These are phyloP conservation scores for Fusarium setosum DNA, from an alignment of 2,329 filamentous ascomycete species.

Conservation along the genomic window DNA sequence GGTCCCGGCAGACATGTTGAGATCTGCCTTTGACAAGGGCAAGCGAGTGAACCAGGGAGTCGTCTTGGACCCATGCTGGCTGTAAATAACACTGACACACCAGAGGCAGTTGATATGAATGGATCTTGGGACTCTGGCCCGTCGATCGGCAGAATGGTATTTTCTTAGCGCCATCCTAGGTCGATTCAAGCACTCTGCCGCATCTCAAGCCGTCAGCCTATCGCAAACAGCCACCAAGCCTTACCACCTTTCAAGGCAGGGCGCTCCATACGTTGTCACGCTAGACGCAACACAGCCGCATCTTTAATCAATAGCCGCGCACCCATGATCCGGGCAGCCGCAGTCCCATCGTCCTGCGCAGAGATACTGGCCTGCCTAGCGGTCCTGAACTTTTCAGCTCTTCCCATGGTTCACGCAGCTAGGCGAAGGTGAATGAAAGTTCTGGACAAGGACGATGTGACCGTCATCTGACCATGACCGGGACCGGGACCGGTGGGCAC, in stretches of 20 bases:
- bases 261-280: constrained; percentile 13
- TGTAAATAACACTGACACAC: too few species aligned
- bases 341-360: constrained; percentile 2
- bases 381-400: neutral
- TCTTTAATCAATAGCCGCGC: constrained; percentile 17
- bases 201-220: constrained; percentile 4
- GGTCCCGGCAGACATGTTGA: neutral
- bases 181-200: neutral
- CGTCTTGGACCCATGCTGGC: neutral
- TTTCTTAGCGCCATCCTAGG: neutral
- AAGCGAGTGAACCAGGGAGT: constrained; percentile 1
- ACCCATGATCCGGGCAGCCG: constrained; percentile 12
- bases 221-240: constrained; percentile 10
- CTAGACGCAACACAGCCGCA: constrained; percentile 8
- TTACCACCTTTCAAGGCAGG: constrained; percentile 1
- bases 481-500: constrained; percentile 4
- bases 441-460: neutral
- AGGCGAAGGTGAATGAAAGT: neutral
- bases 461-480: neutral
- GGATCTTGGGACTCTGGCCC: neutral
- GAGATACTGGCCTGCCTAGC: constrained; percentile 3
- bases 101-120: neutral
- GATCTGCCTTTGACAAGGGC: constrained; percentile 12
- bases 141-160: neutral
- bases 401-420: neutral